Percentiles rank a stretch among this genome's conserved stretches.
Conservation (phyloP, 2,329 filamentous ascomycete genomes). For the Aspergillus felis region DNA sequence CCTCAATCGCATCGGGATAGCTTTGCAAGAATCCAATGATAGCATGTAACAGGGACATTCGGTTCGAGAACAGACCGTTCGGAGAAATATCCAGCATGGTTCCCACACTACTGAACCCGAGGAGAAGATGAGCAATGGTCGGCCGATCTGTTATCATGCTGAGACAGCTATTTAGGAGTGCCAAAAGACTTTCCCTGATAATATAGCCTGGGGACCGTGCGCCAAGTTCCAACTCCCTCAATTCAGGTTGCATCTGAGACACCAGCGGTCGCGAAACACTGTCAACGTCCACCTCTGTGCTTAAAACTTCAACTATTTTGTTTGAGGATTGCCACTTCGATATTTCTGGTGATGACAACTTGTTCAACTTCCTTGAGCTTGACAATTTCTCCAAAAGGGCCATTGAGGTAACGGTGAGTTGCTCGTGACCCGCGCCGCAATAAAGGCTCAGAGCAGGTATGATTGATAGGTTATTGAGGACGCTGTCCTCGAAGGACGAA, state of each 20-base stretch:
- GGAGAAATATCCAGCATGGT: slow-evolving; percentile 65
- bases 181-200: slow-evolving; percentile 78
- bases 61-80: slow-evolving; percentile 66
- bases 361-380: slow-evolving; percentile 74
- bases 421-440: slow-evolving; percentile 77
- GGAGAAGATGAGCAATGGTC: slow-evolving; percentile 82
- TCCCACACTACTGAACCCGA: slow-evolving; percentile 78
- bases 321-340: slow-evolving; percentile 65
- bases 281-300: slow-evolving; percentile 73
- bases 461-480: slow-evolving; percentile 74
- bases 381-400: slow-evolving; percentile 82
- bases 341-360: slow-evolving; percentile 61
- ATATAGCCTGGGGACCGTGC: slow-evolving; percentile 68
- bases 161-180: slow-evolving; percentile 80
- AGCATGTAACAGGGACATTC: slow-evolving; percentile 77
- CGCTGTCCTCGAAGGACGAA: slow-evolving; percentile 86
- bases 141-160: slow-evolving; percentile 70
- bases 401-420: slow-evolving; percentile 75
- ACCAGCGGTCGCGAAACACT: slow-evolving; percentile 73
- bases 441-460: slow-evolving; percentile 82
- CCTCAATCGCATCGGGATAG: slow-evolving; percentile 62
- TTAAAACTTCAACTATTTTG: slow-evolving; percentile 83
- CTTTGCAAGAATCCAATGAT: slow-evolving; percentile 69
- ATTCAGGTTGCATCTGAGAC: slow-evolving; percentile 60
- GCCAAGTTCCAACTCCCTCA: slow-evolving; percentile 70